These are phyloP conservation scores for Thozetella sp. DNA, from an alignment of 495 filamentous ascomycete species.

Conservation along the genomic window DNA sequence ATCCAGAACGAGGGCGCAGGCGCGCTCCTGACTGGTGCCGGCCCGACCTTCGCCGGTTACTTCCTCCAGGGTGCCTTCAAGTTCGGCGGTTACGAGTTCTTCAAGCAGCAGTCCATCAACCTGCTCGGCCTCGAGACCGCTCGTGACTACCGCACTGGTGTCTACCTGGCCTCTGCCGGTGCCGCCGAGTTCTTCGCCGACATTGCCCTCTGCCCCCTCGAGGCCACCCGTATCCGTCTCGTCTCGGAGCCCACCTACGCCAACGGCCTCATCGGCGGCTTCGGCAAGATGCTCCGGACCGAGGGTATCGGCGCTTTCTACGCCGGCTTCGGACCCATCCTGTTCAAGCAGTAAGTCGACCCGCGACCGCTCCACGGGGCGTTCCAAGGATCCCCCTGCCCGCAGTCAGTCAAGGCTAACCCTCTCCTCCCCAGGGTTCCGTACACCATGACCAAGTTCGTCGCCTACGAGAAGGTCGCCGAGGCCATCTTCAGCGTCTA, in stretches of 20 bases:
- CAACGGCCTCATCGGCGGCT: slow-evolving; percentile 77
- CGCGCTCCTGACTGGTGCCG: slow-evolving; percentile 84
- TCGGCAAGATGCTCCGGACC: slow-evolving; percentile 80
- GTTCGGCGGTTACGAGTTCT: slow-evolving; percentile 94
- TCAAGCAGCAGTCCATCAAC: slow-evolving; percentile 94
- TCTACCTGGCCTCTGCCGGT: slow-evolving; percentile 87
- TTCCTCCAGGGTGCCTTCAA: slow-evolving; percentile 96
- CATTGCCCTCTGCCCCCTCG: slow-evolving; percentile 90
- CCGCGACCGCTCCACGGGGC: neutral
- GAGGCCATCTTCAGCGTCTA: slow-evolving; percentile 73
- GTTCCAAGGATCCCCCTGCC: too few species aligned
- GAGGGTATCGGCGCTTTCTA: slow-evolving; percentile 92
- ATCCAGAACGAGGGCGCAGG: slow-evolving; percentile 83
- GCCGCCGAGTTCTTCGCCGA: slow-evolving; percentile 91
- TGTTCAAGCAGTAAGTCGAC: slow-evolving; percentile 91
- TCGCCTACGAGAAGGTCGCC: slow-evolving; percentile 95
- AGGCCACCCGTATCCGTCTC: slow-evolving; percentile 94
- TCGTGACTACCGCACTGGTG: slow-evolving; percentile 80
- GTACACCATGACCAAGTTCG: slow-evolving; percentile 99
- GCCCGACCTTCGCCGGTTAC: slow-evolving; percentile 88
- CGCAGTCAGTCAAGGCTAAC: slow-evolving; percentile 6
- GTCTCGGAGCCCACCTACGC: slow-evolving; percentile 89
- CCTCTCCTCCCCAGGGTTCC: slow-evolving; percentile 67
- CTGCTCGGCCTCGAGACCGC: slow-evolving; percentile 76
- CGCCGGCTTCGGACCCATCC: slow-evolving; percentile 89